Conservation (phyloP, 2,329 filamentous ascomycete genomes). For the Thielaviopsis punctulata region DNA sequence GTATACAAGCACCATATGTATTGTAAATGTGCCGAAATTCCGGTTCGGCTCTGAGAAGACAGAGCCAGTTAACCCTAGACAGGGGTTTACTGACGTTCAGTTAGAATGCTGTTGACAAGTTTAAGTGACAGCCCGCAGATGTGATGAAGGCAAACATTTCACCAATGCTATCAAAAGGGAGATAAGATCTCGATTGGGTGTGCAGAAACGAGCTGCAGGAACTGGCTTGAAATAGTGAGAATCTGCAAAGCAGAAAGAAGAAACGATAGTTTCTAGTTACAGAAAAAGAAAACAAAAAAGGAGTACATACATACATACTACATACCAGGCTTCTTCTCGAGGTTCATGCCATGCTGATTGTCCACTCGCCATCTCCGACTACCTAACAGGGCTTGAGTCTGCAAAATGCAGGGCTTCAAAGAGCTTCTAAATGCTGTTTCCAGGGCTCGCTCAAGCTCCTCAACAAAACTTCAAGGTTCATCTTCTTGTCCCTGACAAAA, state of each 20-base stretch:
- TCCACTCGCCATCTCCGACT: too few species aligned
- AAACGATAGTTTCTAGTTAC: not conserved
- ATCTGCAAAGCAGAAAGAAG: not conserved
- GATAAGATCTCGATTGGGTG: not conserved
- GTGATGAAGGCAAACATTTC: too few species aligned
- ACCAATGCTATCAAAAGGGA: not conserved
- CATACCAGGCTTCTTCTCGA: too few species aligned
- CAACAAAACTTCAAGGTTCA: not conserved
- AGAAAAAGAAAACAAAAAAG: too few species aligned
- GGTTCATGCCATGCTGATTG: too few species aligned
- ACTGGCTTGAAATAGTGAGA: not conserved
- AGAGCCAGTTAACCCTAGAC: not conserved
- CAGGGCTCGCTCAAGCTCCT: not conserved
- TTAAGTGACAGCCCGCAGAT: too few species aligned
- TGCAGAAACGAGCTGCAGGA: slow-evolving; percentile 8
- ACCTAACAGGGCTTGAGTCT: too few species aligned
- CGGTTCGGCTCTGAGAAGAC: not conserved
- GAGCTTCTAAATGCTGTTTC: not conserved
- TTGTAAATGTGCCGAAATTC: not conserved
- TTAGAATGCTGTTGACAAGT: not conserved
- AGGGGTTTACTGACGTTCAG: not conserved
- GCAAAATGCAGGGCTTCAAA: too few species aligned
- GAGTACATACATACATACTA: too few species aligned
- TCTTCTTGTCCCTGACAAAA: not conserved
- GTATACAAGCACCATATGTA: not conserved